A percentile compares a stretch with the other conserved stretches of the same genome.
These are phyloP conservation scores for Ambrosia trifida DNA, from an alignment of 129 eudicot species.

Conservation along the genomic window DNA sequence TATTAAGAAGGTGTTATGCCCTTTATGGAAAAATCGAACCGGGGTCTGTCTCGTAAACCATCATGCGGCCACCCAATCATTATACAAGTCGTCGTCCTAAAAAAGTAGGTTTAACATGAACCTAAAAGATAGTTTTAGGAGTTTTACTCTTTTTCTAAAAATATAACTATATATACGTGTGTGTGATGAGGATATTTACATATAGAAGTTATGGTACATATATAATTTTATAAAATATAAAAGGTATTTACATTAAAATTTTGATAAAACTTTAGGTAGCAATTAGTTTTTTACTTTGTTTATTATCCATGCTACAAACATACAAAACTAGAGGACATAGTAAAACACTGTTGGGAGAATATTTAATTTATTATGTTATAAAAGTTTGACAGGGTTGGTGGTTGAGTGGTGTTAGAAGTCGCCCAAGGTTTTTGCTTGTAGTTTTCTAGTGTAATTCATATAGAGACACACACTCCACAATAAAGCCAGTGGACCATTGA, in stretches of 20 bases:
- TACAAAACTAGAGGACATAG: neutral
- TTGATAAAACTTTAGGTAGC: too few relatives aligned
- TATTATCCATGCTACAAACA: neutral
- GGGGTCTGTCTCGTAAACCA: too few relatives aligned
- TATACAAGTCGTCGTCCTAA: too few relatives aligned
- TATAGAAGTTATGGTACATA: too few relatives aligned
- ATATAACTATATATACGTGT: neutral
- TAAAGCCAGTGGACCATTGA: conserved; percentile 1
- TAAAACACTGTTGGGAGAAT: neutral
- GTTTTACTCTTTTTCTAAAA: neutral
- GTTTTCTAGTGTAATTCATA: neutral
- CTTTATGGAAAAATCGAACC: too few relatives aligned
- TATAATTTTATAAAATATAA: too few relatives aligned
- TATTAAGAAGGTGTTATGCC: too few relatives aligned
- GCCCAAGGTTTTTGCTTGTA: conserved; percentile 43
- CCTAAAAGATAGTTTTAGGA: too few relatives aligned
- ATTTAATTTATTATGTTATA: neutral
- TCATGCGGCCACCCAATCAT: too few relatives aligned
- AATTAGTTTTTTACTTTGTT: too few relatives aligned
- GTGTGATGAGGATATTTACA: too few relatives aligned
- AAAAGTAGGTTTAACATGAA: neutral
- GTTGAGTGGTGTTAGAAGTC: conserved; percentile 23
- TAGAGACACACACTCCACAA: neutral
- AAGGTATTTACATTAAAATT: too few relatives aligned
- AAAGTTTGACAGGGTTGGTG: neutral